These are phyloP conservation scores for Yamadazyma pseudoaaseri DNA, from an alignment of 1,139 yeast genomes.

Conservation along the genomic window DNA sequence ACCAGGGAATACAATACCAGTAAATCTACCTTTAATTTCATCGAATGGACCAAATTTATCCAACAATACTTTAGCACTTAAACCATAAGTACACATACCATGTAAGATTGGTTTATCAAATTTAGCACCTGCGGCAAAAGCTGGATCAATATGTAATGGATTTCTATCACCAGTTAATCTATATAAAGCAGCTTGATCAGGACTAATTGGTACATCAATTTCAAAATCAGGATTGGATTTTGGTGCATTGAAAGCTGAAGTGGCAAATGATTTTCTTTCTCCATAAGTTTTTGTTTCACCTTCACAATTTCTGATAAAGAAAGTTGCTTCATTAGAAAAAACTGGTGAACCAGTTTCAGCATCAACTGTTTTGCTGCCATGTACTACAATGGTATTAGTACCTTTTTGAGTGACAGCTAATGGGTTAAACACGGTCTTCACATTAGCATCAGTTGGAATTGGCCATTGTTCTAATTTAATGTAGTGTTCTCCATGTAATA, in stretches of 20 bases:
- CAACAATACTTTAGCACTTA: constrained; percentile 70
- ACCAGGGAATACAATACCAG: constrained; percentile 96
- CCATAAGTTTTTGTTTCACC: constrained; percentile 56
- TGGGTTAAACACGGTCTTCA: constrained; percentile 64
- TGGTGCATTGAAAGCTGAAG: constrained; percentile 66
- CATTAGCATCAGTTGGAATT: constrained; percentile 67
- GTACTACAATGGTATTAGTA: constrained; percentile 79
- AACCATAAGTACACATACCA: constrained; percentile 88
- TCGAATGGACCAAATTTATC: constrained; percentile 80
- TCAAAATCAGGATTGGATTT: constrained; percentile 66
- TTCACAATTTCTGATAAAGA: constrained; percentile 81
- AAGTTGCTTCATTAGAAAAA: constrained; percentile 82
- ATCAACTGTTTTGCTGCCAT: constrained; percentile 73
- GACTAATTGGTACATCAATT: constrained; percentile 56
- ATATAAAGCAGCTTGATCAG: constrained; percentile 85
- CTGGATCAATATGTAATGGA: constrained; percentile 94
- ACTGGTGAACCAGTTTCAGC: constrained; percentile 65
- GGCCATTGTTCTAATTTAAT: constrained; percentile 78
- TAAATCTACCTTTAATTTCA: constrained; percentile 88
- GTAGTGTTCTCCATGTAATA: constrained; percentile 95
- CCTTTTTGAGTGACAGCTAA: constrained; percentile 83
- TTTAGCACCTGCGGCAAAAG: constrained; percentile 84
- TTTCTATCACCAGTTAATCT: constrained; percentile 92
- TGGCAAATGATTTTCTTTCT: constrained; percentile 57
- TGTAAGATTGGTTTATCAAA: constrained; percentile 88